phyloP scores from a whole-genome alignment of 371 early-diverging fungal genomes.

The Aphelidium insulamus region DNA sequence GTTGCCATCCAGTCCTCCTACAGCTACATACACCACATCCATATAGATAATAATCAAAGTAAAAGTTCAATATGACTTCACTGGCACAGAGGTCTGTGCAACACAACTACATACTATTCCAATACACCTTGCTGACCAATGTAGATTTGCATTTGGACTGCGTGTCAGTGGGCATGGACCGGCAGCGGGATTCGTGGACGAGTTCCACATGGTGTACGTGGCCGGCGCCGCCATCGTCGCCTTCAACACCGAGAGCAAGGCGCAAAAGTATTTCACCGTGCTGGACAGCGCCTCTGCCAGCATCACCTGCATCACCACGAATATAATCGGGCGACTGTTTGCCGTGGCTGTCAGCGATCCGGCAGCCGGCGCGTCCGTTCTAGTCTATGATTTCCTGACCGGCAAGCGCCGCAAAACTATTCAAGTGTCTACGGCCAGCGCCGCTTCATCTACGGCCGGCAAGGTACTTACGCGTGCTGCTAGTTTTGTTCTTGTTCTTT shows the following conservation, averaged over 20 bases:
- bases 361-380: not conserved
- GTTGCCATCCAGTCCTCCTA: no score
- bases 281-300: slow-evolving; percentile 14
- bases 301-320: slow-evolving; percentile 15
- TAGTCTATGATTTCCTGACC: not conserved
- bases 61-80: no score
- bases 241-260: slow-evolving; percentile 19
- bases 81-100: no score
- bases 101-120: no score
- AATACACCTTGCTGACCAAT: no score
- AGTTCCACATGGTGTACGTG: slow-evolving; percentile 17
- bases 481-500: not conserved
- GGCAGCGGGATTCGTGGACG: no score
- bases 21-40: no score
- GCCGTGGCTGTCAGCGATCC: slow-evolving; percentile 19
- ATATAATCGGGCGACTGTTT: slow-evolving; percentile 16
- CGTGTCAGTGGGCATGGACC: no score
- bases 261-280: slow-evolving; percentile 21
- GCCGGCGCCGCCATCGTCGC: slow-evolving; percentile 20
- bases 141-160: no score
- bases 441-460: slow-evolving; percentile 5
- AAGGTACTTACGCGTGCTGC: not conserved
- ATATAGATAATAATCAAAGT: no score
- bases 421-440: slow-evolving; percentile 2
- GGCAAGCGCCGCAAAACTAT: not conserved